Base-by-base conservation (phyloP, 352 stramenopile genomes). In the Peronospora destructor region DNA sequence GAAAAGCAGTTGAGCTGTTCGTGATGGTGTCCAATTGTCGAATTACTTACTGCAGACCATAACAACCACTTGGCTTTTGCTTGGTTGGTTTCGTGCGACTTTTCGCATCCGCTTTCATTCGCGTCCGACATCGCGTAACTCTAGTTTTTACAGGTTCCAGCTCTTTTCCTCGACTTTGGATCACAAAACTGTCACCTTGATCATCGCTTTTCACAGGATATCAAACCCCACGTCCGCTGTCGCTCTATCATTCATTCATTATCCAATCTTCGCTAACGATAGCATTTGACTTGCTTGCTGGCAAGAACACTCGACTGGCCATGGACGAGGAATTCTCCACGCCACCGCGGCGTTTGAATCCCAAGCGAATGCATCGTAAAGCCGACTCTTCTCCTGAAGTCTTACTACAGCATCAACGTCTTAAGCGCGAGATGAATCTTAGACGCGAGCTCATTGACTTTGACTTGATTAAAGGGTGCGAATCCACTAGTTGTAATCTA, bases 381-480 rank as follows among this genome's bases (percentile, higher is more conserved):
- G 58, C 76, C 26, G 56, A 70, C n/a, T 84, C 74, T 6, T 61
- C 66, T 19, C 51, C 60, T 14, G 49, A 60, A 7, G 41, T 64
- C 13, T 53, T 76, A 26, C 37, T 62, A 14, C 43, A 66, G 38
- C 70, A 68, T 44, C 48, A 68, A 35, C 72, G 73, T 2, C 56
- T 74, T 33, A 81, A 78, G 44, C 73, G 58, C 52, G 75, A 87
- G 42, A 70, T 82, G 35, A 68, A 86, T 49, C 61, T 84, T 37
- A 81, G 57, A 32, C 71, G 74, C 35, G 81, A 92, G 42, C 73
- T 92, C 40, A 89, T 92, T 38, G 82, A 92, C 70, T 89, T 90
- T 57, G 82, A 92, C 48, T 63, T 90, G 37, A 90, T 92, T 47
- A 92, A 92, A 74, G 82, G 79, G 74, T 87, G 43, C 14, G 12